phyloP scores from a whole-genome alignment of 768 basidiomycete genomes.

The Russula virescens region DNA sequence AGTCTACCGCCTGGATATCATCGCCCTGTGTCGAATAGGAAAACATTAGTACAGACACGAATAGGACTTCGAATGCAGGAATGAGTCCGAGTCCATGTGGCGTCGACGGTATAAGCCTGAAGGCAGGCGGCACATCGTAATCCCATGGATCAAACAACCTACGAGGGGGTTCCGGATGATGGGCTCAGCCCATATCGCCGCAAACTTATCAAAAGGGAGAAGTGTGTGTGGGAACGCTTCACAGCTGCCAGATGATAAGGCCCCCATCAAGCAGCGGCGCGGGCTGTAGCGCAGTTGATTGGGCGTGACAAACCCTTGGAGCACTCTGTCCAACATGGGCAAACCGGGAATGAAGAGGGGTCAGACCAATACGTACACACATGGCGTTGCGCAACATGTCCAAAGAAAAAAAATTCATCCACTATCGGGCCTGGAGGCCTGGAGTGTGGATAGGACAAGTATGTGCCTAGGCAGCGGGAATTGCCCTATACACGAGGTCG shows the following conservation, averaged over 20 bases:
- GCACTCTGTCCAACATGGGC: slow-evolving; percentile 9
- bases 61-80: neutral
- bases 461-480: neutral
- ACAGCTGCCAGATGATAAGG: slow-evolving; percentile 10
- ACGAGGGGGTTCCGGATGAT: neutral
- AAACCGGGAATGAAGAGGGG: slow-evolving; percentile 18
- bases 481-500: slow-evolving; percentile 3
- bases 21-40: neutral
- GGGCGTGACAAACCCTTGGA: slow-evolving; percentile 5
- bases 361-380: slow-evolving; percentile 8
- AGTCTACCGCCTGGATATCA: neutral
- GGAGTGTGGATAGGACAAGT: neutral
- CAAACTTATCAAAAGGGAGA: neutral
- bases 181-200: neutral
- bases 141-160: slow-evolving; percentile 7
- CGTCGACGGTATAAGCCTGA: neutral
- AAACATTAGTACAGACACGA: neutral
- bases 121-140: slow-evolving; percentile 3
- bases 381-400: neutral
- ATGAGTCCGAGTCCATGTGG: neutral
- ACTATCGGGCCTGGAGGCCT: neutral
- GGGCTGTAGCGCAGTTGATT: slow-evolving; percentile 5
- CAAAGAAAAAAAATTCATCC: neutral
- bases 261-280: slow-evolving; percentile 1
- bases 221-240: slow-evolving; percentile 3